Base-by-base conservation (phyloP, 2,329 filamentous ascomycete species). In the Trichophyton simii region DNA sequence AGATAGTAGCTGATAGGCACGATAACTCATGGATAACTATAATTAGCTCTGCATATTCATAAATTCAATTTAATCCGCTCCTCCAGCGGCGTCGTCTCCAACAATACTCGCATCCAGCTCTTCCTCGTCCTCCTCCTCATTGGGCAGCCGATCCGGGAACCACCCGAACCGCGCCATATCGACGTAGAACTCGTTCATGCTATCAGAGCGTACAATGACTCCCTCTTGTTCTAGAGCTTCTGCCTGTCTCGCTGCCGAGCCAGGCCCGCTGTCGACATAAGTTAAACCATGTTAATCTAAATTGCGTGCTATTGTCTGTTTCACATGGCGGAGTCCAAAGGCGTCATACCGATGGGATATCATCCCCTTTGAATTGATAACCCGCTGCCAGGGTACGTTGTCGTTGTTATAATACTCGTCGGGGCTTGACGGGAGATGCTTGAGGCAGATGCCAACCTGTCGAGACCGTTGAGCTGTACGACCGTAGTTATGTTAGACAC, bases 351-450 rank as follows among this genome's bases (percentile, higher is more conserved):
- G 83, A 6, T 88, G 88, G 52, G 91, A 95, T 66, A 97, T 95
- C 63, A 84, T 79, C 22, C 92, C 91, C 74, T 88, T 92, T 13
- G 89, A 78, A 72, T 92, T 96, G 71, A 97, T 87, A 63, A 97
- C 89, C 62, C 94, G 80, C 77, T 97, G 92, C 92, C 92, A 97
- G 0, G 92, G 92, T 2, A 97, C 92, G 66, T 87, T 96, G 25
- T 78, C 79, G 63, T 82, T 79, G 72, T 96, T 87, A 76, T 87
- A 95, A 62, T 76, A 72, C 0, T 76, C 72, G 0, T 77, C 68
- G 62, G 82, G 79, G 5, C 76, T 70, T 11, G 68, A 64, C 1
- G 91, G 83, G 11, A 97, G 83, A 71, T 96, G 87, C 72, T 96
- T 96, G 28, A 97, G 82, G 73, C 88, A 95, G 55, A 94, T 80